phyloP scores from a whole-genome alignment of 805 yeast genomes.

The Suhomyces sp. region DNA sequence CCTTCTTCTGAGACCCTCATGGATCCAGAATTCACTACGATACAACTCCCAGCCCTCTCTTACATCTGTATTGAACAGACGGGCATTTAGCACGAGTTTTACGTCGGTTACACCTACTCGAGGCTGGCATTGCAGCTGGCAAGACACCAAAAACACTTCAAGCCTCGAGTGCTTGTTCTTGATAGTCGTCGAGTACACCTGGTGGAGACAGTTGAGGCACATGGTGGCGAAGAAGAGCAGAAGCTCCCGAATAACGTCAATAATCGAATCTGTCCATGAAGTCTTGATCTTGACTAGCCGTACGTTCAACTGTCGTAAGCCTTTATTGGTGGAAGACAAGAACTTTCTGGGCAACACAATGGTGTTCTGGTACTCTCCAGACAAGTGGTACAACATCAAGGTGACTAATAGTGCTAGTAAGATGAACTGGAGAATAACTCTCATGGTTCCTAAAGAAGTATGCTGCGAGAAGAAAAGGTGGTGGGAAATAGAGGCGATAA shows the following conservation, averaged over 20 bases:
- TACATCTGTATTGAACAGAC: constrained; percentile 76
- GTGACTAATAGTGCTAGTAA: constrained; percentile 66
- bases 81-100: constrained; percentile 74
- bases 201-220: constrained; percentile 31
- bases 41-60: constrained; percentile 95
- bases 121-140: constrained; percentile 51
- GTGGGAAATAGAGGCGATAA: constrained; percentile 40
- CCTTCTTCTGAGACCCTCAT: constrained; percentile 68
- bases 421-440: constrained; percentile 49
- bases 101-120: constrained; percentile 71
- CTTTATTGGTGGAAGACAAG: constrained; percentile 80
- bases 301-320: constrained; percentile 77
- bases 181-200: constrained; percentile 30
- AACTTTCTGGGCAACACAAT: constrained; percentile 79
- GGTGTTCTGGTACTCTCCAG: constrained; percentile 88
- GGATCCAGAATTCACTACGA: constrained; percentile 89
- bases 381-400: constrained; percentile 69
- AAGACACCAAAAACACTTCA: constrained; percentile 39
- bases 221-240: constrained; percentile 28
- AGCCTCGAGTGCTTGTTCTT: constrained; percentile 31
- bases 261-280: constrained; percentile 29
- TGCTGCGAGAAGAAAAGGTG: constrained; percentile 29
- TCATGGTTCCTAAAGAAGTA: constrained; percentile 27
- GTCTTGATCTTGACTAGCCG: constrained; percentile 63
- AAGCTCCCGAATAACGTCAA: constrained; percentile 38